Percentiles rank a stretch among this genome's conserved stretches.
phyloP scores from a whole-genome alignment of 148 eudicot genomes.

The Cornus controversa region DNA sequence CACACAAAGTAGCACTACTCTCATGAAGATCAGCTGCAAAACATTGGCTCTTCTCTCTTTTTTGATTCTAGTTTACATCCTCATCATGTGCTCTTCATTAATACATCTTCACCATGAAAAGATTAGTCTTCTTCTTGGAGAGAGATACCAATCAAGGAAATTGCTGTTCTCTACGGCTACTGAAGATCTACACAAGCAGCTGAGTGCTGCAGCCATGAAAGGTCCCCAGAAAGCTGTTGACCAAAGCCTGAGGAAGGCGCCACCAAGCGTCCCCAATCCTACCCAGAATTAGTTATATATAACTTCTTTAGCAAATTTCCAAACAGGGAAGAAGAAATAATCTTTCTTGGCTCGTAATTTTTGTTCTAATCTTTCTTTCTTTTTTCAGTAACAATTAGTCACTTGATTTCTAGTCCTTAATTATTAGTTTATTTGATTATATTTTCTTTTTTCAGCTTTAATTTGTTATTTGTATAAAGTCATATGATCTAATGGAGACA shows the following conservation, averaged over 20 bases:
- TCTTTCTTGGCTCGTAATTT: not conserved
- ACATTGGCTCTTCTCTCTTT: slow-evolving; percentile 18
- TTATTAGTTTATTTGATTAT: not conserved
- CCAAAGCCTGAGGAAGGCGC: slow-evolving; percentile 34
- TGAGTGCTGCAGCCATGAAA: slow-evolving; percentile 2
- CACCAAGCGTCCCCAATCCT: slow-evolving; percentile 37
- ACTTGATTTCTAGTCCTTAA: not conserved
- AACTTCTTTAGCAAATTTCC: not conserved
- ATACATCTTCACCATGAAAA: not conserved
- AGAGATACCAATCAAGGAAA: slow-evolving; percentile 22
- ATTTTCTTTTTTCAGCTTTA: not conserved
- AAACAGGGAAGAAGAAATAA: not conserved
- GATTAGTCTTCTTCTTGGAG: too few relatives aligned
- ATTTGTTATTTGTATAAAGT: not conserved
- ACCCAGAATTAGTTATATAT: slow-evolving; percentile 33
- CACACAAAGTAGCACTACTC: not conserved
- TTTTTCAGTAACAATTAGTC: not conserved
- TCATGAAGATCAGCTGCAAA: slow-evolving; percentile 19
- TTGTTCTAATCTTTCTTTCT: not conserved
- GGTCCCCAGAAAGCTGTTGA: slow-evolving; percentile 54
- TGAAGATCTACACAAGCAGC: slow-evolving; percentile 7
- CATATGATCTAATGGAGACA: not conserved
- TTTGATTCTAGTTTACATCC: slow-evolving; percentile 12
- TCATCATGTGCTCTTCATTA: slow-evolving; percentile 15
- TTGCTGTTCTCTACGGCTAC: slow-evolving; percentile 6